Conservation (phyloP, 192 early-diverging fungal species). For the Kappamyces sp. region DNA sequence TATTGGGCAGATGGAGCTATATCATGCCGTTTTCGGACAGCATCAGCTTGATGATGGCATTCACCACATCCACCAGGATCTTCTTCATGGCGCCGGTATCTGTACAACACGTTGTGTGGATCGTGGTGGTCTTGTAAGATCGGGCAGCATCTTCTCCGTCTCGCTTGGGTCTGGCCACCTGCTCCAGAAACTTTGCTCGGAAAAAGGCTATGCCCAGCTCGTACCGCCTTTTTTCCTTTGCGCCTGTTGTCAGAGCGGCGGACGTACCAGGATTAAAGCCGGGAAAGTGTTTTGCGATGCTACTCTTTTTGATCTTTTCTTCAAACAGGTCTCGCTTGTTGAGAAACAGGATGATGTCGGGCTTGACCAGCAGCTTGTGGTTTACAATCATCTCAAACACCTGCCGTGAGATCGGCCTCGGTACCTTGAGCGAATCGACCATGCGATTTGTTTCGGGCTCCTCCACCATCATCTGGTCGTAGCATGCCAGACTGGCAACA, state of each 20-base stretch:
- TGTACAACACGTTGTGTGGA: too few species aligned
- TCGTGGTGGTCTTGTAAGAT: too few species aligned
- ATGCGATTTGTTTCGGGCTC: slow-evolving; percentile 37
- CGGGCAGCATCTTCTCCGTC: too few species aligned
- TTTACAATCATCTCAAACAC: slow-evolving; percentile 40
- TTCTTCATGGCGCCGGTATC: not conserved
- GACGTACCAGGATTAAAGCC: slow-evolving; percentile 26
- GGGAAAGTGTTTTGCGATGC: slow-evolving; percentile 34
- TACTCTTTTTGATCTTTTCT: slow-evolving; percentile 30
- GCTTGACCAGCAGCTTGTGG: slow-evolving; percentile 26
- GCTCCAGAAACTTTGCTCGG: too few species aligned
- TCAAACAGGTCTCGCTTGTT: slow-evolving; percentile 48
- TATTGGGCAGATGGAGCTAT: too few species aligned
- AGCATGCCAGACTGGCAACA: slow-evolving; percentile 30
- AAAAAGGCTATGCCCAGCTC: too few species aligned
- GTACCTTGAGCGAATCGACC: slow-evolving; percentile 36
- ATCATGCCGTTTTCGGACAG: too few species aligned
- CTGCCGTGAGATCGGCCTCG: too few species aligned
- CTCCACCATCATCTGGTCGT: slow-evolving; percentile 41
- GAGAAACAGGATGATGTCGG: slow-evolving; percentile 37
- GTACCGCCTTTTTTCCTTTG: too few species aligned
- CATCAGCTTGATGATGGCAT: too few species aligned
- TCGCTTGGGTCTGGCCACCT: too few species aligned
- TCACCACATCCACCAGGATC: not conserved
- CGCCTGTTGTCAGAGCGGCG: too few species aligned